Evolutionary conservation across 2,329 filamentous ascomycete species (phyloP).

Genomic region (Nemania serpens): DNA sequence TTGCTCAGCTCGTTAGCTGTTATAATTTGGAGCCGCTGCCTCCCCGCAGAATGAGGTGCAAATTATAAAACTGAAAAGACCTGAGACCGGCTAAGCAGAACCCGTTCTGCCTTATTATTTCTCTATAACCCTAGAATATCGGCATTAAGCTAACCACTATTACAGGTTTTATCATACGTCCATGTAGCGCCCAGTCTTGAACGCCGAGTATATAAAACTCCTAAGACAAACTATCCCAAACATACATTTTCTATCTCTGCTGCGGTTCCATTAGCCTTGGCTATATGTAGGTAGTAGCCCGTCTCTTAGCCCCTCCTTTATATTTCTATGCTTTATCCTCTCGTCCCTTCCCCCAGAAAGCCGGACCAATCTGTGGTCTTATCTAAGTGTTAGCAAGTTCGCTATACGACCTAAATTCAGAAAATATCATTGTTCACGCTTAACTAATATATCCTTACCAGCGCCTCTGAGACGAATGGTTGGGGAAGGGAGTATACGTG

Average conservation of each 20-base stretch:
- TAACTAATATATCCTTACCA: slow-evolving; percentile 14
- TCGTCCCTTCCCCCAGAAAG: not conserved
- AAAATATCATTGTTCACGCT: slow-evolving; percentile 9
- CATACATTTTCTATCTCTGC: not conserved
- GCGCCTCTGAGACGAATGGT: slow-evolving; percentile 13
- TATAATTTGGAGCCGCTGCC: slow-evolving; percentile 53
- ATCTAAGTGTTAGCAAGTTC: slow-evolving; percentile 1
- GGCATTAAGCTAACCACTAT: slow-evolving; percentile 16
- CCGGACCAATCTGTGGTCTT: not conserved
- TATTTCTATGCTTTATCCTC: not conserved
- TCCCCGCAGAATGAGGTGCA: slow-evolving; percentile 56
- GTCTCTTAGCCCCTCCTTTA: slow-evolving; percentile 1
- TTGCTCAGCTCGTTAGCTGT: slow-evolving; percentile 30
- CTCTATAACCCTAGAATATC: not conserved
- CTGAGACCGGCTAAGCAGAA: slow-evolving; percentile 57
- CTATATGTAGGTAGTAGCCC: slow-evolving; percentile 18
- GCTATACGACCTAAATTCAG: not conserved
- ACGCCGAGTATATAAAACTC: slow-evolving; percentile 8
- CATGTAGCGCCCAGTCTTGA: not conserved
- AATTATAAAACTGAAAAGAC: slow-evolving; percentile 72
- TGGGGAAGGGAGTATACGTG: slow-evolving; percentile 3
- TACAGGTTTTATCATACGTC: slow-evolving; percentile 12
- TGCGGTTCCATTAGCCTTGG: slow-evolving; percentile 2
- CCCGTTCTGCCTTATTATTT: not conserved
- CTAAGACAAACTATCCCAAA: not conserved